Evolutionary conservation across 1,284 basidiomycete genomes (phyloP).

Genomic region (Ganoderma boninense): DNA sequence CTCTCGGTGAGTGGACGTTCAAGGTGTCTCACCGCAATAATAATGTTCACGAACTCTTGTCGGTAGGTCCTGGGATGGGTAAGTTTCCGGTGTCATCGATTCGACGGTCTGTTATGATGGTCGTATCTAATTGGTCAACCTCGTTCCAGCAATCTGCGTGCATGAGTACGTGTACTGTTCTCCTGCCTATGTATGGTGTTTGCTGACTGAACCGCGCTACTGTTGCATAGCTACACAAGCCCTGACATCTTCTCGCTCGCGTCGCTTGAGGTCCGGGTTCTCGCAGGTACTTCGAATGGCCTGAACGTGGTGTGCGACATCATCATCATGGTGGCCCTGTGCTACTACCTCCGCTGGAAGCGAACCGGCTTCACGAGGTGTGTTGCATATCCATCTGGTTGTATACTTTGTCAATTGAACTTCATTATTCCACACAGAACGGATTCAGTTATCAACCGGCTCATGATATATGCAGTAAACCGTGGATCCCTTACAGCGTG

Average conservation of each 20-base stretch:
- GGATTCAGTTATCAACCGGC: background rate
- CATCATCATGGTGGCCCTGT: background rate
- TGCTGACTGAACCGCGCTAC: no score
- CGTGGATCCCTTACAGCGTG: background rate
- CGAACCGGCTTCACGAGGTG: slow-evolving; percentile 1
- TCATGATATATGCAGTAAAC: background rate
- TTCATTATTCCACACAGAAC: background rate
- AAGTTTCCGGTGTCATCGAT: no score
- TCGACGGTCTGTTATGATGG: no score
- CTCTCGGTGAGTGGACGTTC: no score
- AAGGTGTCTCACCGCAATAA: no score
- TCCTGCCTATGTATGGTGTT: no score
- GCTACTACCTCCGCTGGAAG: background rate
- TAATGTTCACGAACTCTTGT: no score
- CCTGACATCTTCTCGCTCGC: fast-evolving
- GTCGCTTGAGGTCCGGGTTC: background rate
- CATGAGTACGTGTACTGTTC: background rate
- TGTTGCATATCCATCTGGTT: background rate
- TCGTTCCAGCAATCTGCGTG: no score
- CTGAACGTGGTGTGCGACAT: background rate
- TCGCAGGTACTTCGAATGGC: background rate
- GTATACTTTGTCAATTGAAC: no score
- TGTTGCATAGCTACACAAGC: background rate
- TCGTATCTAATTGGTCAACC: no score
- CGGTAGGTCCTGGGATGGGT: no score